Base-by-base conservation (phyloP, 31 red algal genomes). In the Pterothamnion heteromorphum region DNA sequence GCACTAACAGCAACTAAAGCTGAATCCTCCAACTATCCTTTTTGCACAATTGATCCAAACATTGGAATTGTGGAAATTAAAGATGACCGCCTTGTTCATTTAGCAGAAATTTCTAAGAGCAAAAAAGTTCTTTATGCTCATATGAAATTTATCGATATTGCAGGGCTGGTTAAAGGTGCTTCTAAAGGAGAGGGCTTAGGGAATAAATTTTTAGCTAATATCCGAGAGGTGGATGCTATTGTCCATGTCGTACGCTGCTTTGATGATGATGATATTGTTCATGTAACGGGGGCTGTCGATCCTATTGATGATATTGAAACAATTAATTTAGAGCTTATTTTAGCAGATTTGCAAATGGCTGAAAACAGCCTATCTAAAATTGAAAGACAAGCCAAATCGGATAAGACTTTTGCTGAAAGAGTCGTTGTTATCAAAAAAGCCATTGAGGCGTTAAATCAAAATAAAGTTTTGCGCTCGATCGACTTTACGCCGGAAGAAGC, bases 241-340 rank as follows among this genome's bases (percentile, higher is more conserved):
- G 92, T 97, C 2, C 96, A 97, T 74, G 96, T 97, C 21, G 94
- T 96, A 35, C 92, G 96, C 21, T 97, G 96, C 87, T 97, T 97
- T 86, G 82, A 91, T 37, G 95, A 95, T 85, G 95, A 96, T 34
- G 43, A 95, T 28, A 87, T 97, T 74, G 87, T 97, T 39, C 96
- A 97, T 89, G 96, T 97, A 32, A 57, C n/a, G 39, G 96, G 96
- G 28, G 28, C 27, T 4, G 94, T 97, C 26, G 92, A 95, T 87
- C 96, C 96, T 36, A 35, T 95, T 27, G 80, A 92, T 33, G 96
- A 97, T 51, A 94, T 95, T 1, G 96, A 95, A 81, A 89, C 90
- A 78, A 97, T 97, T 64, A 83, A 96, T 41, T 74, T 91, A 5
- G 96, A 97, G 80, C 94, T 97, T 21, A 37, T 74, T 32, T 57